Base-by-base conservation (phyloP, 495 filamentous ascomycete species). In the Lophium mytilinum region DNA sequence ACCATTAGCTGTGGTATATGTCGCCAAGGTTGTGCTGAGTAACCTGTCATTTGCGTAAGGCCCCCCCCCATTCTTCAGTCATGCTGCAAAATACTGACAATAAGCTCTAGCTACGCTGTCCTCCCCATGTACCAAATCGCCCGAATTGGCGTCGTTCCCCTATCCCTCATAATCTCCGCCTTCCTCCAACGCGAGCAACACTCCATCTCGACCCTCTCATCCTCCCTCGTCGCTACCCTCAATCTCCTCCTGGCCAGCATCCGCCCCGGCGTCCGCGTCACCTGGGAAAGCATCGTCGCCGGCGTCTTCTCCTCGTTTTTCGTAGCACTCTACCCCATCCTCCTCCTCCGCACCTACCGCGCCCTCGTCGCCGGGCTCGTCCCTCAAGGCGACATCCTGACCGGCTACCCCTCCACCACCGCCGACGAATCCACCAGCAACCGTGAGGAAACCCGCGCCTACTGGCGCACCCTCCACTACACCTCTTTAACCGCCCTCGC, bases 291-390 rank as follows among this genome's bases (percentile, higher is more conserved):
- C 37, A 76, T 80, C 35, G 68, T 78, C 15, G 69, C 76, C 14
- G 78, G 78, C 40, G 67, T 78, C 45, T 75, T 76, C 64, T 79
- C 76, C 49, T 73, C 75, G 5, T 24, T 79, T 41, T 80, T 78
- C 45, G 72, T 73, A 1, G 75, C 75, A 3, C 66, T 77, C 0
- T 79, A 78, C 53, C 78, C 78, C 1, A 65, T 80, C 34, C 59
- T 78, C 21, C 61, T 80, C 15, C 64, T 72, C 19, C 69, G 72
- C 34, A 77, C 74, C 17, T 76, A 77, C 47, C 76, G 72, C 57
- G 56, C 60, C 37, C 67, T 72, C 9, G 63, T 66, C 43, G 21
- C 62, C 2, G 55, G 42, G 12, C 68, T 68, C 33, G 49, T 67
- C 61, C 54, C 66, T 9, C 62, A 63, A 33, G 58, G 62, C 50